Evolutionary conservation across 352 stramenopile genomes (phyloP).

Genomic region (Phytophthora gonapodyides): DNA sequence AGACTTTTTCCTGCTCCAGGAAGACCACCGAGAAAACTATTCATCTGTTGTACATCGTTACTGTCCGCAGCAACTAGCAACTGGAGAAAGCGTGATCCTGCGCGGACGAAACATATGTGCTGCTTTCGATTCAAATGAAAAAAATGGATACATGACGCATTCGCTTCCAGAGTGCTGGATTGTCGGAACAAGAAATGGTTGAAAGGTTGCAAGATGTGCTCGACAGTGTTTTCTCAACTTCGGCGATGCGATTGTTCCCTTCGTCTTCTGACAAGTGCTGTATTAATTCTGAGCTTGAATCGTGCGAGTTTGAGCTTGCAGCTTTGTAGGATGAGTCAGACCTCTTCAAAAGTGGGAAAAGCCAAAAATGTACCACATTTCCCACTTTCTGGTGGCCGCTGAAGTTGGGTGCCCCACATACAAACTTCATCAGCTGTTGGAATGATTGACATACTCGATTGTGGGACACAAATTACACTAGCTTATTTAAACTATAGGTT

Average conservation of each 20-base stretch:
- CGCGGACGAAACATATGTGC: constrained; percentile 13
- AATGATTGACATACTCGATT: too few relatives aligned
- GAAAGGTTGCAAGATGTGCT: not conserved
- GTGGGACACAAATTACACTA: too few relatives aligned
- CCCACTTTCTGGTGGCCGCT: too few relatives aligned
- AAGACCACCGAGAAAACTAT: constrained; percentile 23
- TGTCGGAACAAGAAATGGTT: constrained; percentile 1
- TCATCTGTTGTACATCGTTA: constrained; percentile 17
- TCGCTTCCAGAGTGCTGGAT: not conserved
- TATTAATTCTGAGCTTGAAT: constrained; percentile 1
- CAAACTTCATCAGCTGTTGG: too few relatives aligned
- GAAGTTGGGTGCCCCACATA: too few relatives aligned
- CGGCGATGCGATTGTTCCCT: not conserved
- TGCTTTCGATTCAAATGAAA: constrained; percentile 18
- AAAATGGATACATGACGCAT: constrained; percentile 29
- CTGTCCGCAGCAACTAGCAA: not conserved
- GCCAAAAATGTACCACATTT: too few relatives aligned
- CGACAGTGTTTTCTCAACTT: not conserved
- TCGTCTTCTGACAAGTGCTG: not conserved
- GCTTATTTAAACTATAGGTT: too few relatives aligned
- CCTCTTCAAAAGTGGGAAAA: too few relatives aligned
- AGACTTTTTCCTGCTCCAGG: constrained; percentile 28
- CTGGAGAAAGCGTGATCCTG: constrained; percentile 7
- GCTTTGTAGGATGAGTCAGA: too few relatives aligned
- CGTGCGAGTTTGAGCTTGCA: not conserved